phyloP scores from a whole-genome alignment of 106 monocot genomes.

The Platanthera guangdongensis region DNA sequence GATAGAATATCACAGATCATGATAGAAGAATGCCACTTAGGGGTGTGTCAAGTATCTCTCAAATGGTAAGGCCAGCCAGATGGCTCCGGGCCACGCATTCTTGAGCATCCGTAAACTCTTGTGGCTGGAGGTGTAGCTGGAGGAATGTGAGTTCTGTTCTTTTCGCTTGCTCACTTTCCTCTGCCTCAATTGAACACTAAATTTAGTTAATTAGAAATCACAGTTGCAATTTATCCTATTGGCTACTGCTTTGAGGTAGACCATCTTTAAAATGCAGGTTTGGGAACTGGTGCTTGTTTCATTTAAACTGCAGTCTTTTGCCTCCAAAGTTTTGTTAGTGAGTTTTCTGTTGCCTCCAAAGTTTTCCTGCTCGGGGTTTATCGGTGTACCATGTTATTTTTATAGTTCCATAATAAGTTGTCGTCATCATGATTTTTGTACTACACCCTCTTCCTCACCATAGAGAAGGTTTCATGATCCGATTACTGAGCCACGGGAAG shows the following conservation, averaged over 20 bases:
- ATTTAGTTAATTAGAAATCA: background rate
- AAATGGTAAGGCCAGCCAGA: too few species aligned
- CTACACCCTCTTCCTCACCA: too few species aligned
- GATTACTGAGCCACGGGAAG: too few species aligned
- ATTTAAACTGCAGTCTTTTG: background rate
- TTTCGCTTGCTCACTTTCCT: background rate
- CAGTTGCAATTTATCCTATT: background rate
- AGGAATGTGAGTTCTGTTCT: slow-evolving; percentile 58
- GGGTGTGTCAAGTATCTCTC: too few species aligned
- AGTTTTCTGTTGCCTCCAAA: background rate
- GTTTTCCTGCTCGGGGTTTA: background rate
- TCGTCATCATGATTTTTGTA: background rate
- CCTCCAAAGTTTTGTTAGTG: background rate
- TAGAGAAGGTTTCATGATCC: too few species aligned
- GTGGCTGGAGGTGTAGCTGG: slow-evolving; percentile 93
- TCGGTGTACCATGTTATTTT: background rate
- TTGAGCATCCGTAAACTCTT: slow-evolving; percentile 76
- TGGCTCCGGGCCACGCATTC: slow-evolving; percentile 48
- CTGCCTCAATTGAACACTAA: background rate
- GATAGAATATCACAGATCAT: too few species aligned
- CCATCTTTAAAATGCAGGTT: background rate
- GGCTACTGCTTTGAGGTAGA: background rate
- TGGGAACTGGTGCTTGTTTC: background rate
- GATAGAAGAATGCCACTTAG: too few species aligned
- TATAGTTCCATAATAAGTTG: background rate